Conservation (phyloP, 176 grass and related monocot genomes). For the Canna indica region DNA sequence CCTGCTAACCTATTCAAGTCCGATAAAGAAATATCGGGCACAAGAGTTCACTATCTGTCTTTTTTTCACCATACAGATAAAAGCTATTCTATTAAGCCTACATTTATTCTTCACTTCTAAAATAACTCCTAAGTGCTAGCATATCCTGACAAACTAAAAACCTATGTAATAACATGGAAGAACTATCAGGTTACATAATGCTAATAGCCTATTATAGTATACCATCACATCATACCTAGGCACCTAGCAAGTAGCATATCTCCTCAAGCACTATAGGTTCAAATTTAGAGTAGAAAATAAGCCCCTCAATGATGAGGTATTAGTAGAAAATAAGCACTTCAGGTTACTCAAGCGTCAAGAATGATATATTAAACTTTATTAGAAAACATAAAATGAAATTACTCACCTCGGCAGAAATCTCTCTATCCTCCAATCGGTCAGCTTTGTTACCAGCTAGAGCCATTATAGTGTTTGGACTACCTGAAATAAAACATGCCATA, state of each 20-base stretch:
- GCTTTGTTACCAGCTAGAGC: slow-evolving; percentile 96
- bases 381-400: slow-evolving; percentile 3
- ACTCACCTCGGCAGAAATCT: slow-evolving; percentile 67
- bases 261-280: background rate
- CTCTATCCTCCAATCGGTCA: slow-evolving; percentile 65
- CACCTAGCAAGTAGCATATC: background rate
- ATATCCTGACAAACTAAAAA: background rate
- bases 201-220: background rate
- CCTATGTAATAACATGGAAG: background rate
- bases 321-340: no score
- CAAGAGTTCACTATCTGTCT: background rate
- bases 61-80: background rate
- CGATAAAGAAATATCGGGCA: background rate
- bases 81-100: no score
- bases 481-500: slow-evolving; percentile 28
- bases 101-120: no score
- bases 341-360: background rate
- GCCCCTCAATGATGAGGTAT: background rate
- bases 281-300: background rate
- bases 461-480: slow-evolving; percentile 74
- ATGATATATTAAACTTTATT: slow-evolving; percentile 3
- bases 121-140: no score
- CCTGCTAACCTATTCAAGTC: background rate
- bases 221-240: background rate
- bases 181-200: background rate